Evolutionary conservation across 2,329 filamentous ascomycete genomes (phyloP).

Genomic region (Chrysosporium queenslandicum): DNA sequence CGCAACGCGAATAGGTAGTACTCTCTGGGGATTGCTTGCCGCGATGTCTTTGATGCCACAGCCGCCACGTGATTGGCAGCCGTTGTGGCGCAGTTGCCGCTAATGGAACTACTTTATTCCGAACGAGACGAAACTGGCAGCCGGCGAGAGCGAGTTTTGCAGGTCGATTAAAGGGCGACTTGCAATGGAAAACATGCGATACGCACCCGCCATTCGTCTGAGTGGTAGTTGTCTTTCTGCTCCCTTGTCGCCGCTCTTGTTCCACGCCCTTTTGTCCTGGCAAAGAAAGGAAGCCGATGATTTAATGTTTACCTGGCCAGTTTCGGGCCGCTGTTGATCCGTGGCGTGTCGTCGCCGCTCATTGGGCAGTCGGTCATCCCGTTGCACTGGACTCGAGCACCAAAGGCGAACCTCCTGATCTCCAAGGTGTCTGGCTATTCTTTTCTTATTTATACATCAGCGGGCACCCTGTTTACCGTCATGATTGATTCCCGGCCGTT

Average conservation of each 20-base stretch:
- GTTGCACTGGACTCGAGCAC: not conserved
- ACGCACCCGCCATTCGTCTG: too few species aligned
- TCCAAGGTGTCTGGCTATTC: not conserved
- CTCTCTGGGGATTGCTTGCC: too few species aligned
- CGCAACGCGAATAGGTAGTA: too few species aligned
- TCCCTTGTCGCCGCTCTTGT: too few species aligned
- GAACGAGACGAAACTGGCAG: not conserved
- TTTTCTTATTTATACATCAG: not conserved
- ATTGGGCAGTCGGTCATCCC: not conserved
- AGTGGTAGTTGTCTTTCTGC: too few species aligned
- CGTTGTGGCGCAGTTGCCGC: not conserved
- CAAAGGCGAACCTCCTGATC: not conserved
- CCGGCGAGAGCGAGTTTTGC: not conserved
- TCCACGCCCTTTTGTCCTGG: not conserved
- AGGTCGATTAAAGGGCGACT: too few species aligned
- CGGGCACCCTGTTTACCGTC: not conserved
- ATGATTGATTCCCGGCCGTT: slow-evolving; percentile 9
- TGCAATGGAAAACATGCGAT: too few species aligned
- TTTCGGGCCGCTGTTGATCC: slow-evolving; percentile 14
- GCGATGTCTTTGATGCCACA: not conserved
- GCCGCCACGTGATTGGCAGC: not conserved
- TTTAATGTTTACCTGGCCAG: slow-evolving; percentile 13
- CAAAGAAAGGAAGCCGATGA: not conserved
- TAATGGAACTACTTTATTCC: not conserved
- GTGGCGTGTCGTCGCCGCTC: slow-evolving; percentile 4